A percentile compares a stretch with the other conserved stretches of the same genome.
Evolutionary conservation across 2,329 filamentous ascomycete genomes (phyloP).

Genomic region (Volutella citrinella): DNA sequence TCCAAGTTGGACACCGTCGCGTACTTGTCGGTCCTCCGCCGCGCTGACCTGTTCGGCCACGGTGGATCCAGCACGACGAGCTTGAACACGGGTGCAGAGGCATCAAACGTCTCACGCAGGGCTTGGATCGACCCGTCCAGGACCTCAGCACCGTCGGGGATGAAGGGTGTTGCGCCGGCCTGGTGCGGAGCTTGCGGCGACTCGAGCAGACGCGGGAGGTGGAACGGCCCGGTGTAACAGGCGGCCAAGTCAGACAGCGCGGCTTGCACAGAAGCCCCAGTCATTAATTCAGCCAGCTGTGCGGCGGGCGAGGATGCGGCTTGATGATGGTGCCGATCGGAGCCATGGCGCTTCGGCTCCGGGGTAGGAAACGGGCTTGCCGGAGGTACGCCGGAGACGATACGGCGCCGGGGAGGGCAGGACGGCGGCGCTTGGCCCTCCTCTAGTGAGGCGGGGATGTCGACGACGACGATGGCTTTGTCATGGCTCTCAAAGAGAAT

Average conservation of each 20-base stretch:
- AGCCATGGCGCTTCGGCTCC: conserved; percentile 41
- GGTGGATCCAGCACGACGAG: conserved; percentile 73
- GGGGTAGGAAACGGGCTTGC: conserved; percentile 48
- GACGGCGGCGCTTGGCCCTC: conserved; percentile 55
- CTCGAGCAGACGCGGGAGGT: conserved; percentile 37
- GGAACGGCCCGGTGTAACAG: conserved; percentile 42
- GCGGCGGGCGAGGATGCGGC: conserved; percentile 38
- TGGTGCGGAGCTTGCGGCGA: conserved; percentile 8
- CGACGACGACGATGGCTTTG: conserved; percentile 56
- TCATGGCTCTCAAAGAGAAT: conserved; percentile 32
- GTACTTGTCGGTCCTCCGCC: conserved; percentile 53
- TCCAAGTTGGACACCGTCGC: conserved; percentile 41
- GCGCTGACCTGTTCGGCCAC: conserved; percentile 76
- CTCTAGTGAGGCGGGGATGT: conserved; percentile 69
- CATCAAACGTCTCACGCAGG: conserved; percentile 38
- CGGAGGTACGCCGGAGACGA: conserved; percentile 45
- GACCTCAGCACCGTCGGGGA: conserved; percentile 43
- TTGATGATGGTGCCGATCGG: conserved; percentile 22
- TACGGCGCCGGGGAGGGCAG: conserved; percentile 34
- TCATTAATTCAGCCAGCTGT: conserved; percentile 55
- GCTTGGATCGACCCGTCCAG: conserved; percentile 48
- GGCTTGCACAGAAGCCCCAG: conserved; percentile 40
- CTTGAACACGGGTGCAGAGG: conserved; percentile 54
- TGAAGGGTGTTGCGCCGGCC: conserved; percentile 17
- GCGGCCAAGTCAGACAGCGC: conserved; percentile 39